These are phyloP conservation scores for Sporodiniella umbellata DNA, from an alignment of 371 early-diverging fungal genomes.

Conservation along the genomic window DNA sequence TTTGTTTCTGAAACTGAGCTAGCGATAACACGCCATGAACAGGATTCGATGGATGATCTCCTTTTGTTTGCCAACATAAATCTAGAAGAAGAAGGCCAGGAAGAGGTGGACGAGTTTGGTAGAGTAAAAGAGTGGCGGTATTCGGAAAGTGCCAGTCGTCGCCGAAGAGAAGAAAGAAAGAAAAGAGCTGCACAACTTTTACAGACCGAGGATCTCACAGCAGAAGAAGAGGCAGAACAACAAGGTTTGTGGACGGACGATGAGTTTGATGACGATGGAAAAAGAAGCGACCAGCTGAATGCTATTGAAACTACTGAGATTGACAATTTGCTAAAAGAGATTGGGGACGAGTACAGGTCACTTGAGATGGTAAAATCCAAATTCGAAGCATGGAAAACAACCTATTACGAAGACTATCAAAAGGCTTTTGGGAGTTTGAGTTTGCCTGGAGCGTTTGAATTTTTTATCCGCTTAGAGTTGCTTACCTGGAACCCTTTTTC, in stretches of 20 bases:
- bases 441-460: constrained; percentile 67
- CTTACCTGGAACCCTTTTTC: constrained; percentile 60
- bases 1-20: constrained; percentile 39
- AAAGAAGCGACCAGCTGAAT: constrained; percentile 35
- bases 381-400: constrained; percentile 65
- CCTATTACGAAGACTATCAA: constrained; percentile 61
- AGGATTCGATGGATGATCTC: constrained; percentile 50
- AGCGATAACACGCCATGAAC: constrained; percentile 35
- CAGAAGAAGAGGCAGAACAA: constrained; percentile 19
- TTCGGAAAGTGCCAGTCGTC: constrained; percentile 27
- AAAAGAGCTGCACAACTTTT: too few species aligned
- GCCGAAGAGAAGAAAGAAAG: constrained; percentile 35
- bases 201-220: too few species aligned
- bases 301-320: constrained; percentile 17
- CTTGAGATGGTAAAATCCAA: constrained; percentile 51
- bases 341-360: constrained; percentile 51
- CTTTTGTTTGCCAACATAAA: constrained; percentile 25
- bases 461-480: constrained; percentile 64
- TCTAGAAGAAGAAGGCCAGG: constrained; percentile 11
- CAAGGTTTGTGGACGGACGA: constrained; percentile 57
- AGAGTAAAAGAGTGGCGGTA: constrained; percentile 27
- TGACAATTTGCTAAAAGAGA: constrained; percentile 41
- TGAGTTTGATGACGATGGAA: constrained; percentile 36
- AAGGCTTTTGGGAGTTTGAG: constrained; percentile 70
- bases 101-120: constrained; percentile 48